Evolutionary conservation across 2,329 filamentous ascomycete genomes (phyloP), one percentile per base, ranked within the genome.

Genomic region (Hypoxylon sp.): DNA sequence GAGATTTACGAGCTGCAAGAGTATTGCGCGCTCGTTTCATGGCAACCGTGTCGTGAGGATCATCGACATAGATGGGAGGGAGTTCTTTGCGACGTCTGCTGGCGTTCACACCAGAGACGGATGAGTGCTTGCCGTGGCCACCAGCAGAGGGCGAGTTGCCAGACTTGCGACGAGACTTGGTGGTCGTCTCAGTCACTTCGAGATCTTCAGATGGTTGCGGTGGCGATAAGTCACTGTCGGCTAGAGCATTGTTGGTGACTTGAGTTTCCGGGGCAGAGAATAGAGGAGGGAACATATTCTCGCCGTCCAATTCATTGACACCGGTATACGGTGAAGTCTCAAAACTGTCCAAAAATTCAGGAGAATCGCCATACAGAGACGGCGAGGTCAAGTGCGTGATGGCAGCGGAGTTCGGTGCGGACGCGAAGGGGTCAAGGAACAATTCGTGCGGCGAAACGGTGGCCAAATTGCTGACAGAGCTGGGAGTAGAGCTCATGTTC

Each of bases 21-120:
- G 94, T 97, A 80, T 98, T 98, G 73, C 94, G 92, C 55, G 94
- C 94, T 79, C 95, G 92, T 90, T 98, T 98, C 86, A 94, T 88
- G 19, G 93, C 94, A n/a, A 92, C 80, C 9, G 87, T 88, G 76
- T 98, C 94, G 46, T 75, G 82, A 0, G 90, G 88, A 73, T 98
- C 93, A 29, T 91, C 88, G 39, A 94, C 88, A 67, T 91, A 83
- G 78, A 97, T 94, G 5, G 91, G 90, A 70, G 92, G 91, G 61
- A 97, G 84, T 70, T 92, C 90, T 86, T 94, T 95, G 77, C 93
- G 90, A 70, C 93, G 92, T 79, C 92, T 91, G 72, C 92, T 91
- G 75, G 91, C 83, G 77, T 82, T 87, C 61, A 97, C 90, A 68
- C 93, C 93, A 72, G 91, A 85, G 52, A 90, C 84, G 54, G 88